Evolutionary conservation across 1,284 basidiomycete species (phyloP).

Genomic region (Puccinia triticina): DNA sequence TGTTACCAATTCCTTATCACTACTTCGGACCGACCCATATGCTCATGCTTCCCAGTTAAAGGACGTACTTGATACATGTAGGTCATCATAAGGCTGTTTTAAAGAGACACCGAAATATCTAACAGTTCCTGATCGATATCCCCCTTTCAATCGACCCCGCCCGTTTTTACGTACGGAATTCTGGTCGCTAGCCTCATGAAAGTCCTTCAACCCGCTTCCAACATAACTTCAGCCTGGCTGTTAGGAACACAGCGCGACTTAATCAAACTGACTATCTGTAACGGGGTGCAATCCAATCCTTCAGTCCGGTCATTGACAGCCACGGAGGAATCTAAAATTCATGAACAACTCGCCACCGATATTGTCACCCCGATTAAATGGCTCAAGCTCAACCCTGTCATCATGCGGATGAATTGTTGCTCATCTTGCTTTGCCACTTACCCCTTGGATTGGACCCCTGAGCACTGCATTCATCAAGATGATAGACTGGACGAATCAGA

Average conservation of each 20-base stretch:
- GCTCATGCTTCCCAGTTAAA: background rate
- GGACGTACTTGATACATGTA: background rate
- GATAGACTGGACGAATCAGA: background rate
- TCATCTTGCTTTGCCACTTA: constrained; percentile 22
- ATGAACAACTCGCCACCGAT: background rate
- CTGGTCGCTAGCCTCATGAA: background rate
- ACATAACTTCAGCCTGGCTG: background rate
- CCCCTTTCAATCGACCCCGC: background rate
- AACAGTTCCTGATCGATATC: background rate
- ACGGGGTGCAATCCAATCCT: background rate
- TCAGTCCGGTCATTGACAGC: background rate
- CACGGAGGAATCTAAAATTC: background rate
- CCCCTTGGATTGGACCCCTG: background rate
- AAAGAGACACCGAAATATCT: too few species aligned
- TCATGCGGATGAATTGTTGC: background rate
- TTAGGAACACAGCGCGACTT: constrained; percentile 3
- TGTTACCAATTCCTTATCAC: background rate
- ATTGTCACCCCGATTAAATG: background rate
- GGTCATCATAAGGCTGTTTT: background rate
- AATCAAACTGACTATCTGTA: background rate
- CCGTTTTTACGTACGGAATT: background rate
- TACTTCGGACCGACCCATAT: background rate
- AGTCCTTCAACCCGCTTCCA: constrained; percentile 10
- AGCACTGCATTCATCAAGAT: background rate
- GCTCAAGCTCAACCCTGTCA: background rate